A percentile compares a stretch with the other conserved stretches of the same genome.
phyloP scores from a whole-genome alignment of 768 basidiomycete species.

The Thelephora ganbajun region DNA sequence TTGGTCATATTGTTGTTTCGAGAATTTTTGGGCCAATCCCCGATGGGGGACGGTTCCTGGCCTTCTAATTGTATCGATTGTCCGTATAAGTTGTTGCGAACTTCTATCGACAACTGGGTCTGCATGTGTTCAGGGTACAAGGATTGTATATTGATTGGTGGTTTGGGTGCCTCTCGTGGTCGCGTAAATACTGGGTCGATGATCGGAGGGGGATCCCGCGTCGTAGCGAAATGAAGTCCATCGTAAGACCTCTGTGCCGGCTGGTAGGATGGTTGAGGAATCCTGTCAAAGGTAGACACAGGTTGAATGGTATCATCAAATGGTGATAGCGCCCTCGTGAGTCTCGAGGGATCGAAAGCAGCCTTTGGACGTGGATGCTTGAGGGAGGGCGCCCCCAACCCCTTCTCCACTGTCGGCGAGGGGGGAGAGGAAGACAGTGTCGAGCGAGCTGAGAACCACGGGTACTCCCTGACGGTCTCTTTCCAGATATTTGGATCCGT shows the following conservation, averaged over 20 bases:
- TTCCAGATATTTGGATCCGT: constrained; percentile 39
- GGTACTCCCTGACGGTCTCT: constrained; percentile 29
- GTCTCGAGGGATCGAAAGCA: too few relatives aligned
- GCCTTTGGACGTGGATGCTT: neutral
- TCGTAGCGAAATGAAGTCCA: neutral
- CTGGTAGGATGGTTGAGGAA: neutral
- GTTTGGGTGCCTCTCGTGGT: neutral
- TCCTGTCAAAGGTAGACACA: neutral
- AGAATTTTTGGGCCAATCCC: neutral
- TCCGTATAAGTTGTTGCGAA: neutral
- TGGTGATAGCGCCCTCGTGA: neutral
- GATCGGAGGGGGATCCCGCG: neutral
- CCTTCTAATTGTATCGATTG: neutral
- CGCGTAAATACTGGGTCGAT: neutral
- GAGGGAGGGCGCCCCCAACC: neutral
- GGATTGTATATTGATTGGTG: neutral
- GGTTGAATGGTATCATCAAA: neutral
- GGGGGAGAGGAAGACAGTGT: constrained; percentile 21
- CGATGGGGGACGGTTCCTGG: neutral
- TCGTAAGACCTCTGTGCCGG: neutral
- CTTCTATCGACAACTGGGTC: neutral
- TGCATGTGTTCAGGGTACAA: neutral
- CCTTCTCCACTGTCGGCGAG: constrained; percentile 12
- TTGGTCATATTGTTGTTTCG: neutral
- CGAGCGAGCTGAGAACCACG: constrained; percentile 18